phyloP scores from a whole-genome alignment of 176 grass and related monocot genomes.

The Triticum timopheevii region DNA sequence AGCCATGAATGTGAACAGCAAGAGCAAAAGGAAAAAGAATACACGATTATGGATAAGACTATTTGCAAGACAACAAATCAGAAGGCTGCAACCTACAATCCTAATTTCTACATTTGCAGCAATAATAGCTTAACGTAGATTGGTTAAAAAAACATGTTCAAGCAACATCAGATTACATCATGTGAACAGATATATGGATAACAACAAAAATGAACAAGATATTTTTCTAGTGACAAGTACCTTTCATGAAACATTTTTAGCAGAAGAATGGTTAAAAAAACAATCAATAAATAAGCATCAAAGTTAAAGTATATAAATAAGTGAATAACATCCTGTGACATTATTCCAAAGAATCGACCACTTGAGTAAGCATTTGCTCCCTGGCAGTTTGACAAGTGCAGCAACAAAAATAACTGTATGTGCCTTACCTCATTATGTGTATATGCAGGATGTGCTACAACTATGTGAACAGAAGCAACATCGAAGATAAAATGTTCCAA shows the following conservation, averaged over 20 bases:
- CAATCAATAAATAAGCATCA: too few species aligned
- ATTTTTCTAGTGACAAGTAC: not conserved
- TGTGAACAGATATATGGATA: constrained; percentile 7
- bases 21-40: not conserved
- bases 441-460: constrained; percentile 21
- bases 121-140: not conserved
- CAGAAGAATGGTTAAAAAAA: too few species aligned
- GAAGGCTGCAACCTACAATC: not conserved
- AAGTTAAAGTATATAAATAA: constrained; percentile 15
- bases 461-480: constrained; percentile 4
- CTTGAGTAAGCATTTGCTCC: not conserved
- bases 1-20: not conserved
- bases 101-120: not conserved
- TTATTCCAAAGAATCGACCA: constrained; percentile 3
- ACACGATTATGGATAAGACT: not conserved
- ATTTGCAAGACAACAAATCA: not conserved
- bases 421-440: not conserved
- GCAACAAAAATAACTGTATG: not conserved
- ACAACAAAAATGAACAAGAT: constrained; percentile 6
- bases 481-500: not conserved
- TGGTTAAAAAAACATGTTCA: not conserved
- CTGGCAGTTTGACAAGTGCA: constrained; percentile 23
- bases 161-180: constrained; percentile 18
- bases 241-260: constrained; percentile 5
- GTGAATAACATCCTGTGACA: not conserved